Percentiles rank a stretch among this genome's conserved stretches.
Evolutionary conservation across 306 rosid species (phyloP).

Genomic region (Gillenia trifoliata): DNA sequence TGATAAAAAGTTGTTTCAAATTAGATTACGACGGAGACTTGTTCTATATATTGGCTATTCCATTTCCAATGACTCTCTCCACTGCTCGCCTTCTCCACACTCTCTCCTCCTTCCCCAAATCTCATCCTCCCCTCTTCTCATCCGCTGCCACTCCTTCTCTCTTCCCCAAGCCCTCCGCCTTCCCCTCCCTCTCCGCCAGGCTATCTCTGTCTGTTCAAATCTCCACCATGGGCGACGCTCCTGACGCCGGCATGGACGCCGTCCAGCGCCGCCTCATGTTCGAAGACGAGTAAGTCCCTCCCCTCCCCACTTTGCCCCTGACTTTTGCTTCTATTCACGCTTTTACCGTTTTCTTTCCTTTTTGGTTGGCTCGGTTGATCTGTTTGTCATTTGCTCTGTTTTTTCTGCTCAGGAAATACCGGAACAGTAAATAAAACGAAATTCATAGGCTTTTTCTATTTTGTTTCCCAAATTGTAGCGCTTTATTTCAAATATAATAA

Average conservation of each 20-base stretch:
- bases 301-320: background rate
- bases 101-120: background rate
- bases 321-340: background rate
- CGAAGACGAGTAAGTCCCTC: constrained; percentile 73
- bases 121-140: background rate
- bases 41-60: background rate
- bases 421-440: background rate
- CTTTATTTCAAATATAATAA: background rate
- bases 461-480: background rate
- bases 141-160: background rate
- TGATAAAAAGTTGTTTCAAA: background rate
- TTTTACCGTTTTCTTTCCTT: background rate
- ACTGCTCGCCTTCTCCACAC: background rate
- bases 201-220: constrained; percentile 22
- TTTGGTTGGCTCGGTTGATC: background rate
- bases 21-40: background rate
- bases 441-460: background rate
- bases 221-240: constrained; percentile 54
- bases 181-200: constrained; percentile 12
- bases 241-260: constrained; percentile 88
- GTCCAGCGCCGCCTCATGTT: constrained; percentile 99
- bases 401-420: background rate
- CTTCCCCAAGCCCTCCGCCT: background rate
- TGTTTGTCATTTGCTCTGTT: background rate
- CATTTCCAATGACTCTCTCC: background rate